A percentile compares a stretch with the other conserved stretches of the same genome.
Conservation (phyloP, 2,329 filamentous ascomycete genomes). For the Sphaerulina musiva region DNA sequence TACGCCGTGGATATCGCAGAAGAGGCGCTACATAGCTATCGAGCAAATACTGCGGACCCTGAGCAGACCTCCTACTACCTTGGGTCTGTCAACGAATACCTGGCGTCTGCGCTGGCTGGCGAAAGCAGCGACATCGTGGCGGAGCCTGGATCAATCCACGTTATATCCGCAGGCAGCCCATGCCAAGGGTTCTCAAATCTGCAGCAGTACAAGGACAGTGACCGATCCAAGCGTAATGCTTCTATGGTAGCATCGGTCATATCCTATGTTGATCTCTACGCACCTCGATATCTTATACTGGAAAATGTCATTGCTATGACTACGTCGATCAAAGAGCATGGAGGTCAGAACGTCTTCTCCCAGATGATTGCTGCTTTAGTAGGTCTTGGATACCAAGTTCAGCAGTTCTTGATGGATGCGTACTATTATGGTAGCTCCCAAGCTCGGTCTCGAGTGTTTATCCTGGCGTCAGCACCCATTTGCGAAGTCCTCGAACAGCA, state of each 20-base stretch:
- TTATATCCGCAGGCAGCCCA: constrained; percentile 67
- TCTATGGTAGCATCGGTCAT: constrained; percentile 72
- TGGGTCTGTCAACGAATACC: constrained; percentile 66
- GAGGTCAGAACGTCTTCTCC: constrained; percentile 59
- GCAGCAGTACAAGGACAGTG: constrained; percentile 53
- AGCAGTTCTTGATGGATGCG: constrained; percentile 61
- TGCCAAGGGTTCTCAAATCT: constrained; percentile 68
- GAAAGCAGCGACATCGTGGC: constrained; percentile 44
- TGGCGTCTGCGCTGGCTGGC: constrained; percentile 52
- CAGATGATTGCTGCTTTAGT: constrained; percentile 68
- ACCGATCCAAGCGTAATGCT: constrained; percentile 59
- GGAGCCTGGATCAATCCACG: constrained; percentile 56
- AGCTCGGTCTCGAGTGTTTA: constrained; percentile 60
- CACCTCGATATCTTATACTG: constrained; percentile 66
- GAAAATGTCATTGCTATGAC: constrained; percentile 71
- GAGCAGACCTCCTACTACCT: constrained; percentile 51
- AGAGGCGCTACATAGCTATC: constrained; percentile 64
- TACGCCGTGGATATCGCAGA: constrained; percentile 62
- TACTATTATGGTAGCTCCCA: constrained; percentile 64
- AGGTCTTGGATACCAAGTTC: constrained; percentile 68
- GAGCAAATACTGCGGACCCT: constrained; percentile 53
- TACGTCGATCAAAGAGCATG: constrained; percentile 29
- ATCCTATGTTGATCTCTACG: constrained; percentile 66
- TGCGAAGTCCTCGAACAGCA: constrained; percentile 52
- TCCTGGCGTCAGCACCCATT: constrained; percentile 64